Evolutionary conservation across 768 basidiomycete species (phyloP), one percentile per base, ranked within the genome.

Genomic region (Kwoniella newhampshirensis): DNA sequence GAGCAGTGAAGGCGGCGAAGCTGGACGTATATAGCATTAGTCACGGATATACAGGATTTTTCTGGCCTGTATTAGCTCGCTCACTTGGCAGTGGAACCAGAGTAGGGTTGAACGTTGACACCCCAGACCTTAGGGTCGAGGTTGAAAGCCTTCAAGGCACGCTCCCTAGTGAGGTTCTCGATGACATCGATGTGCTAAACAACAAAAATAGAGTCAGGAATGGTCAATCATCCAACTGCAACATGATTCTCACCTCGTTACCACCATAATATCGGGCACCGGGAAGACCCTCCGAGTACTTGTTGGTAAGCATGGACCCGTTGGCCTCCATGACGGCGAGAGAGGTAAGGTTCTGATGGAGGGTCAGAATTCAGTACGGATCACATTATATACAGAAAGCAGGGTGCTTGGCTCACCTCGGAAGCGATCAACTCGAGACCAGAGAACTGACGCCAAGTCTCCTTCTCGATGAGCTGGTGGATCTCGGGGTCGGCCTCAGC

Each of bases 251-350:
- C 68, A 77, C 75, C 79, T 98, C 96, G 80, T 98, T 99, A 56
- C 94, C 94, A 70, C 91, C 92, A 67, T 94, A 97, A 80, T 96
- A 96, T 57, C 93, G 87, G 42, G 92, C 93, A 53, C 84, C 85
- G n/a, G 96, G 96, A 45, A 98, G 89, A 81, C 96, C 96, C 80
- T 98, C 96, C 20, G 96, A 98, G 82, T 96, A 96, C 80, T 97
- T 98, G 85, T 96, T 96, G 76, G 94, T 97, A 75, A 98, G 78
- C 76, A 99, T 93, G 53, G 94, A 97, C 47, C 96, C 96, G 79
- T 97, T 97, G 63, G 93, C 94, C 79, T 98, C 89, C 87, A 98
- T 93, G 50, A 89, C 86, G 23, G 94, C 91, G 70, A 85, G 83
- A 69, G 91, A 91, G 57, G 96, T 98, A 82, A 99, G 80, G 81